These are phyloP conservation scores for Beauveria sp. DNA, from an alignment of 2,329 filamentous ascomycete genomes.

Conservation along the genomic window DNA sequence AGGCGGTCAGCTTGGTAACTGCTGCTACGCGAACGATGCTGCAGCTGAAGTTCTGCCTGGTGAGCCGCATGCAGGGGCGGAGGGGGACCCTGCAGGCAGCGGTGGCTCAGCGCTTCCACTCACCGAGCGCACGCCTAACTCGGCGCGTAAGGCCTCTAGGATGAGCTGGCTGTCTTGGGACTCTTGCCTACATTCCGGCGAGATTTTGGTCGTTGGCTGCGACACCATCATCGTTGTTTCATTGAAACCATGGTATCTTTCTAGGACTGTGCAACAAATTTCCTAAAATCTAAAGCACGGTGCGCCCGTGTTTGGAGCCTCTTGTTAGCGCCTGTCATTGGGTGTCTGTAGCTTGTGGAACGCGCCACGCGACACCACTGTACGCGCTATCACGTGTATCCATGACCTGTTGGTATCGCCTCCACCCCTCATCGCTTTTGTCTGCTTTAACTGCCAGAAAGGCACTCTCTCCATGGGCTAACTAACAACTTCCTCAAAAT, in stretches of 20 bases:
- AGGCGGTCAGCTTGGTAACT: background rate
- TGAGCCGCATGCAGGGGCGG: background rate
- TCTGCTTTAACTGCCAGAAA: too few species aligned
- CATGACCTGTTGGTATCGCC: too few species aligned
- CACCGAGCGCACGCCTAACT: constrained; percentile 33
- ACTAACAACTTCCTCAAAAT: too few species aligned
- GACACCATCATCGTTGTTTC: background rate
- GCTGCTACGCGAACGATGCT: background rate
- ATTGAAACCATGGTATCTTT: background rate
- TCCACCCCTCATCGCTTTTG: too few species aligned
- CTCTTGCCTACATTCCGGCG: constrained; percentile 16
- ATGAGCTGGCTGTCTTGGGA: constrained; percentile 38
- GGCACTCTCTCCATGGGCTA: too few species aligned
- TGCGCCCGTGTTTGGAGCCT: background rate
- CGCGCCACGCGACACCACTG: constrained; percentile 8
- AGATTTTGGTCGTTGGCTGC: background rate
- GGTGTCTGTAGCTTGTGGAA: background rate
- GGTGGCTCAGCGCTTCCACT: constrained; percentile 18
- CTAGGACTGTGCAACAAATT: background rate
- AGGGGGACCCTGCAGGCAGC: background rate
- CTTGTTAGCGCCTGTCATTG: background rate
- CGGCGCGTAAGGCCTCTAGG: constrained; percentile 28
- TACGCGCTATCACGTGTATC: constrained; percentile 6
- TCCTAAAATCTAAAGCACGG: background rate
- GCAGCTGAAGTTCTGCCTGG: constrained; percentile 9